Evolutionary conservation across 2,329 filamentous ascomycete species (phyloP), one percentile per base, ranked within the genome.

Genomic region (Paecilomyces sp.): DNA sequence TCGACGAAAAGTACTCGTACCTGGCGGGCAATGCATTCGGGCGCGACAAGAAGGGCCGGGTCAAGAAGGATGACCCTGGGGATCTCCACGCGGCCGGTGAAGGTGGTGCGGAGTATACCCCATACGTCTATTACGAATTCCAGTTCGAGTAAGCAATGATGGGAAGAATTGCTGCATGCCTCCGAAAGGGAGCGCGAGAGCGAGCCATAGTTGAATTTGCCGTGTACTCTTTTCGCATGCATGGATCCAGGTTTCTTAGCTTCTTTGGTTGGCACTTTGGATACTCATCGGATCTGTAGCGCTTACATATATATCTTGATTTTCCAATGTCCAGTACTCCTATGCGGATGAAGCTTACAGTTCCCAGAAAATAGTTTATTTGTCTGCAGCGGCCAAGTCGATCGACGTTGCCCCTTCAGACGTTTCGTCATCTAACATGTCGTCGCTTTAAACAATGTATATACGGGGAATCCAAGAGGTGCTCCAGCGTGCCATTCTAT

Each of bases 121-220:
- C 94, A 50, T 99, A 95, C 77, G 94, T 97, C 72, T 97, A 92
- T 80, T 99, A 97, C 77, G 91, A 96, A 73, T 90, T 97, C 72
- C 90, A 94, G 72, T 86, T 97, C 65, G 76, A 79, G 68, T 84
- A 76, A 68, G 56, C 36, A 36, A 52, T n/a, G 30, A 41, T n/a
- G 47, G 28, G 6, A n/a, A 22, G 13, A 8, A 47, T 18, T 47
- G 41, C 9, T 47, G 41, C 41, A 18, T 18, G n/a, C 41, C 41
- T 47, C 41, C 3, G 15, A 8, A 22, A 47, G 15, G 41, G 41
- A 47, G 15, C n/a, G 41, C 41, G n/a, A 18, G 41, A 47, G 41
- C 15, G 41, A 3, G n/a, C n/a, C 41, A 47, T n/a, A 47, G 41
- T 18, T 47, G 15, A 47, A 47, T 47, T 47, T 18, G n/a, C 41